Conservation (phyloP, 2,329 filamentous ascomycete genomes). For the Ophiostoma populinum region DNA sequence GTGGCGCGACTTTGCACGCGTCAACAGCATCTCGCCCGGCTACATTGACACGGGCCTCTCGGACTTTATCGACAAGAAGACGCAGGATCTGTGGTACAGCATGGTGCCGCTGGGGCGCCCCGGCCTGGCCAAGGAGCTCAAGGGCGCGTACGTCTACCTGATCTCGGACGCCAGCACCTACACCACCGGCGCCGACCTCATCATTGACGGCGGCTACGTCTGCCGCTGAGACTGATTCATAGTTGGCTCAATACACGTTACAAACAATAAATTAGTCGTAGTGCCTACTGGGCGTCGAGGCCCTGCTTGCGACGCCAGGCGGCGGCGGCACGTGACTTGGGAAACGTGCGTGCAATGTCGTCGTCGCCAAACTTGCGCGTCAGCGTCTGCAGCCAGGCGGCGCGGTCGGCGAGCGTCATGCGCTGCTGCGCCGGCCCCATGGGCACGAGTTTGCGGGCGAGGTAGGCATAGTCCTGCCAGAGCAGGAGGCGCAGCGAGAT, state of each 20-base stretch:
- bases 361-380: constrained; percentile 49
- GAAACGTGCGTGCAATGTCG: constrained; percentile 43
- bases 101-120: constrained; percentile 75
- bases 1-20: constrained; percentile 58
- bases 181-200: constrained; percentile 57
- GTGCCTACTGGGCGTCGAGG: constrained; percentile 3
- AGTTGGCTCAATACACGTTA: neutral
- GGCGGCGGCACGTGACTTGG: constrained; percentile 10
- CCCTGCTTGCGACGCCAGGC: constrained; percentile 10
- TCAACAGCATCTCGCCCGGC: constrained; percentile 56
- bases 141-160: constrained; percentile 68
- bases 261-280: neutral
- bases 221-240: no score
- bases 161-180: constrained; percentile 71
- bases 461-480: constrained; percentile 55
- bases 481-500: constrained; percentile 50
- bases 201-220: constrained; percentile 60
- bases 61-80: constrained; percentile 44
- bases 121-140: constrained; percentile 56
- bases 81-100: constrained; percentile 55
- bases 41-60: constrained; percentile 63
- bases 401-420: constrained; percentile 46
- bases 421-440: constrained; percentile 49
- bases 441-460: constrained; percentile 56
- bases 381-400: constrained; percentile 43